Conservation (phyloP, 2,329 filamentous ascomycete species). For the Stemphylium beticola region DNA sequence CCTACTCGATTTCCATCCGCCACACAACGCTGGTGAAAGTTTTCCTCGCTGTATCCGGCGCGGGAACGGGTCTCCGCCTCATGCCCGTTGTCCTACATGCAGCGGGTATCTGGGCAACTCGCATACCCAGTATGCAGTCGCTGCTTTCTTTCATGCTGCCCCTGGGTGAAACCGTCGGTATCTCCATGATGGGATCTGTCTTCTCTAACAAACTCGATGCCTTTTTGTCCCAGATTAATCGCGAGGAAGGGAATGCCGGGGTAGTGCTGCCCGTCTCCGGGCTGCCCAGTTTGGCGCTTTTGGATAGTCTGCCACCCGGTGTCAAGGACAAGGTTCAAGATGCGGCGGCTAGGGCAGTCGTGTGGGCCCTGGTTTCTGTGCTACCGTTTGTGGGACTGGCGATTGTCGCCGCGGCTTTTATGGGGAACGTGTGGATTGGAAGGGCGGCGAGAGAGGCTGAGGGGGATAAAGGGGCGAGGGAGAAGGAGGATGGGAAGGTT, state of each 20-base stretch:
- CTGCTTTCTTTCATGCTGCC: constrained; percentile 66
- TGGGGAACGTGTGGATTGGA: constrained; percentile 62
- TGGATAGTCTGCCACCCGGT: constrained; percentile 47
- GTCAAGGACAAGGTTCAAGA: constrained; percentile 50
- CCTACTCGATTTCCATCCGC: constrained; percentile 61
- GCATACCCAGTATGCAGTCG: constrained; percentile 65
- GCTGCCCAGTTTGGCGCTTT: constrained; percentile 39
- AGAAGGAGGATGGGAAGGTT: constrained; percentile 24
- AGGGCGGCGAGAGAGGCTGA: constrained; percentile 23
- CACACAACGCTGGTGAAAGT: constrained; percentile 63
- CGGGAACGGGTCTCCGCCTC: constrained; percentile 68
- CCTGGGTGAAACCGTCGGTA: constrained; percentile 68
- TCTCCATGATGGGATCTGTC: constrained; percentile 72
- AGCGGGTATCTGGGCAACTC: constrained; percentile 65
- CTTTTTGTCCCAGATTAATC: constrained; percentile 35
- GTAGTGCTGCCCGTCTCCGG: constrained; percentile 23
- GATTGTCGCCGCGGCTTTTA: constrained; percentile 51
- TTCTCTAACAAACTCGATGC: constrained; percentile 65
- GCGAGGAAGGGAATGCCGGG: constrained; percentile 22
- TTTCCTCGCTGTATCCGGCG: constrained; percentile 70
- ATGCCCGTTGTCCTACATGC: constrained; percentile 70
- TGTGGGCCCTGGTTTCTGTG: constrained; percentile 69
- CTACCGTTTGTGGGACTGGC: constrained; percentile 63
- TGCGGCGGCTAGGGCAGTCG: constrained; percentile 63
- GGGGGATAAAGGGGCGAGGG: constrained; percentile 13